Evolutionary conservation across 2,329 filamentous ascomycete genomes (phyloP).

Genomic region (Pseudophaeomoniella oleicola): DNA sequence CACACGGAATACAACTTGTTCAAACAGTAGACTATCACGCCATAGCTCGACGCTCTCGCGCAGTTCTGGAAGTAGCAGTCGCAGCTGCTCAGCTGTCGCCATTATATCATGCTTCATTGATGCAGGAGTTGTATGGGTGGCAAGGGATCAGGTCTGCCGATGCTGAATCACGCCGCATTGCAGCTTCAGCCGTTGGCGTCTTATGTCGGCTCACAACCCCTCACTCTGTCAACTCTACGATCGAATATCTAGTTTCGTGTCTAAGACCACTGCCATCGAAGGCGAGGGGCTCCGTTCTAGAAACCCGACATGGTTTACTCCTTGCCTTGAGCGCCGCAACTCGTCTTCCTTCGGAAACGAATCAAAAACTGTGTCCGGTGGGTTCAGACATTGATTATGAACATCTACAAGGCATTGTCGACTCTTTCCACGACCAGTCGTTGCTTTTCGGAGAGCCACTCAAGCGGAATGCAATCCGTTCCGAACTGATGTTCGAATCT

Average conservation of each 20-base stretch:
- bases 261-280: neutral
- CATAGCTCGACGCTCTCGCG: conserved; percentile 73
- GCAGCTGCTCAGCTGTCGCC: conserved; percentile 50
- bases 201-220: conserved; percentile 1
- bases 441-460: neutral
- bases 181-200: conserved; percentile 55
- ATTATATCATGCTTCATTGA: conserved; percentile 52
- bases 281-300: conserved; percentile 6
- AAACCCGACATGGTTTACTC: conserved; percentile 28
- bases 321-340: conserved; percentile 24
- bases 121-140: conserved; percentile 65
- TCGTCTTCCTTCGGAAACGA: conserved; percentile 15
- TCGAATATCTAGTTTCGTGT: neutral
- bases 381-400: neutral
- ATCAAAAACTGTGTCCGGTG: no score
- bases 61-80: conserved; percentile 62
- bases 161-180: conserved; percentile 54
- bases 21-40: conserved; percentile 88
- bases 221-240: neutral
- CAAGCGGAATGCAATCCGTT: neutral
- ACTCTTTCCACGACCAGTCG: neutral
- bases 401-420: neutral
- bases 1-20: conserved; percentile 69
- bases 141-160: conserved; percentile 75
- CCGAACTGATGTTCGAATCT: neutral